Conservation (phyloP, 768 basidiomycete genomes). For the Myochromella boudieri region DNA sequence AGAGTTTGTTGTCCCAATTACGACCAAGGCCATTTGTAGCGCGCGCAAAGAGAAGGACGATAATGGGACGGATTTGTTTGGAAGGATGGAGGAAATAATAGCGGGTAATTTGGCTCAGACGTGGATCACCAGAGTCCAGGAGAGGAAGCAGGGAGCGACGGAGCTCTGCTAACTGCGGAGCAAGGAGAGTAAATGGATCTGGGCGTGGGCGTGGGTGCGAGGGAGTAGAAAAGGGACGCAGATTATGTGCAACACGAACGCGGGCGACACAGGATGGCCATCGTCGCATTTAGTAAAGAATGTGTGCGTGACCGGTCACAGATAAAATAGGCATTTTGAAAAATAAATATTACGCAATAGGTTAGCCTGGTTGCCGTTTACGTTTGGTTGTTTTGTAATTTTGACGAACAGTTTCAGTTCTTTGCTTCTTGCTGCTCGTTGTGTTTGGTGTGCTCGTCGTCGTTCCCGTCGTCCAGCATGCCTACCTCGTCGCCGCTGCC, state of each 20-base stretch:
- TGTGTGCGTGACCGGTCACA: too few species aligned
- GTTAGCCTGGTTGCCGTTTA: too few species aligned
- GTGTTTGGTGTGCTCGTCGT: too few species aligned
- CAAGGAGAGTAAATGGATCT: constrained; percentile 71
- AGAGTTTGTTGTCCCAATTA: constrained; percentile 55
- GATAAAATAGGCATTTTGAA: too few species aligned
- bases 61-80: constrained; percentile 86
- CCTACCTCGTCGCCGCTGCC: constrained; percentile 28
- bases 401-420: too few species aligned
- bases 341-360: too few species aligned
- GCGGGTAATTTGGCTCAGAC: constrained; percentile 79
- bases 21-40: constrained; percentile 88
- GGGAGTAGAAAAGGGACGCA: neutral
- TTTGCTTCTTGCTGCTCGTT: too few species aligned
- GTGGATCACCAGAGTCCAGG: constrained; percentile 81
- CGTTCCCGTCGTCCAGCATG: too few species aligned
- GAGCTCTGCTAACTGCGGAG: constrained; percentile 65
- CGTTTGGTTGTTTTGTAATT: too few species aligned
- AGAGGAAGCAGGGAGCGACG: constrained; percentile 69
- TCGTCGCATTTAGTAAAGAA: constrained; percentile 14
- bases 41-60: constrained; percentile 82
- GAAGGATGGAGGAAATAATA: constrained; percentile 92
- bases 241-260: constrained; percentile 10
- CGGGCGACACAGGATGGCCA: constrained; percentile 12
- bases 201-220: constrained; percentile 23